Evolutionary conservation across 1,284 basidiomycete genomes (phyloP), one percentile per base, ranked within the genome.

Genomic region (Moesziomyces antarcticus): DNA sequence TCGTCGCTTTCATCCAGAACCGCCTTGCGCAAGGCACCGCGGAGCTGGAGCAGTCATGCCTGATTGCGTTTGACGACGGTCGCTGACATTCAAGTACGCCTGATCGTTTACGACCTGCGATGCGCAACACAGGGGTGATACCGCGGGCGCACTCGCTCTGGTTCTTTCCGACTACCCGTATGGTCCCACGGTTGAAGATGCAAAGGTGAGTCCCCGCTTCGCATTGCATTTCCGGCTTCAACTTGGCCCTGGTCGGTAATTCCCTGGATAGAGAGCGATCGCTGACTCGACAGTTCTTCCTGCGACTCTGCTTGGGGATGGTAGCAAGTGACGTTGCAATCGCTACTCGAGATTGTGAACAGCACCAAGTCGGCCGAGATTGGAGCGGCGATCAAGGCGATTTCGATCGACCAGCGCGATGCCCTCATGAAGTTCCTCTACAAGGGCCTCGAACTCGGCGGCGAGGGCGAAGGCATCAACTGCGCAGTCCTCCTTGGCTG

Each of bases 401-500:
- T 98, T 43, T 89, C 90, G 8, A 88, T 89, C 66, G 91, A 93
- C 49, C 88, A 92, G 70, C 93, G 97, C 79, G 96, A 97, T 81
- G 92, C 90, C 37, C 87, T 98, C 60, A 99, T 98, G 96, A 97
- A 97, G 84, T 99, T 97, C 83, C 86, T 99, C 24, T 99, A 99
- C 89, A 99, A 99, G 86, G 94, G 91, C 33, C 94, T 93, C 92
- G 92, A 80, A 47, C 54, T 78, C 89, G 48, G 66, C 2, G 59
- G 65, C 9, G 65, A 68, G 40, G 51, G 60, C 11, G 64, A 72
- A 42, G 61, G 68, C 41, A 55, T 79, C 65, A 79, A 79, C 57
- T 78, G 79, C 50, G 94, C 93, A 75, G 94, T 97, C 21, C 86
- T 99, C 51, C 87, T 99, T 24, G 91, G 90, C 22, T 98, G 94